Evolutionary conservation across 306 rosid species (phyloP), one percentile per base, ranked within the genome.

Genomic region (Hylodesmum podocarpum): DNA sequence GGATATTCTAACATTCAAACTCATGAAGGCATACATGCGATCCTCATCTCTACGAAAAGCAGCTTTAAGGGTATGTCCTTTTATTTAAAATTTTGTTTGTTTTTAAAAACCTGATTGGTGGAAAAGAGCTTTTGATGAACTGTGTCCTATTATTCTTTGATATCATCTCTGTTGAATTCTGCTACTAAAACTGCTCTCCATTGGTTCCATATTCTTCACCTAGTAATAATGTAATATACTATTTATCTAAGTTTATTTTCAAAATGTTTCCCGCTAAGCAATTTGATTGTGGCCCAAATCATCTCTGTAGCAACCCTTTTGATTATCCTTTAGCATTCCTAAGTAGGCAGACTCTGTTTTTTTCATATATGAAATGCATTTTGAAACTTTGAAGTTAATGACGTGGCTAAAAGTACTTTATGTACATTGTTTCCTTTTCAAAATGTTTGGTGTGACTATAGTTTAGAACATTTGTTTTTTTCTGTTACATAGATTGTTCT

Each of bases 11-110:
- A 80, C 80, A 80, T 86, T 91, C 73, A 91, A 89, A 85, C 93
- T 88, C 78, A 86, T 91, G 93, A 89, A 83, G 81, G 55, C 67
- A 70, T 91, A 91, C 76, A 84, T 91, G 97, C 86, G 87, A 7
- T 89, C 95, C 14, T 91, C 97, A 14, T 67, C 91, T 49, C 90
- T 91, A 49, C 86, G 95, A 9, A 91, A 86, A 83, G 94, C 97
- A 47, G 95, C 97, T 25, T 79, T 91, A 70, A 88, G 85, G 95
- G 97, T 91, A 53, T 40, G 91, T 78, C 31, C 66, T 44, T 47
- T 44, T 36, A 39, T 61, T 15, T 44, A 55, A 47, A 54, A 19
- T 5, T 41, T 50, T 58, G 25, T 31, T 34, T 78, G 59, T 27
- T 19, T 66, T 66, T 25, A 34, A 27, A 11, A 18, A 25, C 28